Base-by-base conservation (phyloP, 306 rosid species). In the Pterocarpus macrocarpus region DNA sequence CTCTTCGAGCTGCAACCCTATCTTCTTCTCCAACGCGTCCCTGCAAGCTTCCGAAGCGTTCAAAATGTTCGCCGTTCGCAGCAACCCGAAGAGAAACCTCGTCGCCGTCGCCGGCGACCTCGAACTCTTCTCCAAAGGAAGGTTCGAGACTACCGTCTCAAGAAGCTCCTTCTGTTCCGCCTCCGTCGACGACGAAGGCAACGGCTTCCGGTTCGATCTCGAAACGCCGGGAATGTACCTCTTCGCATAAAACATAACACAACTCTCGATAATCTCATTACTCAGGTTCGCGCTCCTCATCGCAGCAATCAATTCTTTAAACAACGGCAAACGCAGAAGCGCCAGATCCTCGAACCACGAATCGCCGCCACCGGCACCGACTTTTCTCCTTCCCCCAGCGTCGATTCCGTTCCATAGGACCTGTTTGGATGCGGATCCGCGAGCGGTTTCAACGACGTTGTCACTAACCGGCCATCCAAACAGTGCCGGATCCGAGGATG, bases 291-390 rank as follows among this genome's bases (percentile, higher is more conserved):
- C 81, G 5, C 52, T 85, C 83, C 76, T 92, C 92, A 93, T 87
- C 1, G 97, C 82, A 15, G 44, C 65, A 59, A 96, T 93, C 83
- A 93, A 74, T 55, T 88, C 84, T 76, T 90, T 88, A 81, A 96
- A 96, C 61, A 92, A 62, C 22, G 96, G 92, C 67, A 93, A 76
- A 75, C 92, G 86, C 64, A 96, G 79, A 9, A 81, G 84, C 0
- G 90, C 90, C 17, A 96, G 78, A 75, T 96, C 97, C 67, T 96
- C 99, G 5, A 92, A 71, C 99, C 98, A 96, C 1, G 94, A 87
- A 2, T 88, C 91, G 5, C 88, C 87, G 9, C n/a, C 11, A 4
- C 68, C 63, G 30, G 67, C 22, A 7, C 68, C 65, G 2, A 78
- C 86, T 57, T 85, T 93, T 64, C 90, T 90, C 69, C 90, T 63